Evolutionary conservation across 2,329 filamentous ascomycete genomes (phyloP), one percentile per base, ranked within the genome.

Genomic region (Talaromyces islandicus): DNA sequence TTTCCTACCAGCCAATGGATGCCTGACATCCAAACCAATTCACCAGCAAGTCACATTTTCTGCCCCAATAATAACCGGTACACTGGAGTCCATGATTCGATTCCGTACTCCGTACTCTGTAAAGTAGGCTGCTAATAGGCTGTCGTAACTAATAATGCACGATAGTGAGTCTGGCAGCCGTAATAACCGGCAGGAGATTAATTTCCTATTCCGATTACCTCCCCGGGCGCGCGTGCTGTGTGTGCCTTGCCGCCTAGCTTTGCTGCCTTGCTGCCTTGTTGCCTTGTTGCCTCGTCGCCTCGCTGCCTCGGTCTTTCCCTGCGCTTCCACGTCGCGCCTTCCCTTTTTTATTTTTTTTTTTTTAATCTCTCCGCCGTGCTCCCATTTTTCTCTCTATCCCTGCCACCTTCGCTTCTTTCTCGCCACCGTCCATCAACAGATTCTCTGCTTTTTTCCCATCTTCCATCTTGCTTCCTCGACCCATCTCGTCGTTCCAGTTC

Each of bases 241-340:
- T n/a, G n/a, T n/a, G n/a, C n/a, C n/a, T n/a, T n/a, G n/a, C n/a
- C n/a, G n/a, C n/a, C n/a, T n/a, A n/a, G n/a, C n/a, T n/a, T n/a
- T n/a, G n/a, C n/a, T n/a, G n/a, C n/a, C n/a, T n/a, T n/a, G n/a
- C n/a, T n/a, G n/a, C n/a, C n/a, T n/a, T n/a, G n/a, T 12, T 10
- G 58, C 58, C 58, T 46, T 30, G 30, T 17, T 59, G 59, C 58
- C 48, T 55, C 53, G 30, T 12, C 5, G 58, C 58, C 58, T 46
- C 29, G 30, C 21, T 59, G 59, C 58, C 48, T 55, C 53, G 30
- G 51, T 32, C 48, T 52, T 27, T 52, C 48, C 24, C 25, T 52
- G 21, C 48, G 11, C 48, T 51, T 51, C 48, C 48, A 27, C 48
- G 24, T 52, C 24, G 48, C 24, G 48, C 48, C 27, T 25, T 14